phyloP scores from a whole-genome alignment of 148 eudicot species.

The Rheum nobile region DNA sequence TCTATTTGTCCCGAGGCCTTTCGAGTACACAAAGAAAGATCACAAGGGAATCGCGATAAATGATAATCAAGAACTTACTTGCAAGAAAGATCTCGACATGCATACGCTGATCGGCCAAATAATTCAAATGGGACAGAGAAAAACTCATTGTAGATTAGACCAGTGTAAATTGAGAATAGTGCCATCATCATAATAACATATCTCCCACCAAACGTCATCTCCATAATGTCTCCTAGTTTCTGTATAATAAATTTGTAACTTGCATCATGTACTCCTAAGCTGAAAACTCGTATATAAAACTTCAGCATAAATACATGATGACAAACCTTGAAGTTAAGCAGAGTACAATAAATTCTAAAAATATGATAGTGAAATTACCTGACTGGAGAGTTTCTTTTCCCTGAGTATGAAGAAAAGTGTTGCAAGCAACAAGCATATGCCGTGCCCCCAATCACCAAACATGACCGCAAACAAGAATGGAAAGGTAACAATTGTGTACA shows the following conservation, averaged over 20 bases:
- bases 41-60: not conserved
- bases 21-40: no score
- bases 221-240: constrained; percentile 99
- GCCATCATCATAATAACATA: constrained; percentile 84
- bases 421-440: constrained; percentile 43
- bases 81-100: constrained; percentile 78
- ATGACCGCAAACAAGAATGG: constrained; percentile 58
- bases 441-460: constrained; percentile 68
- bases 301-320: no score
- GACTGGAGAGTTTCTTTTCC: constrained; percentile 42
- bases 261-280: not conserved
- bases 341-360: not conserved
- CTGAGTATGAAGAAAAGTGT: constrained; percentile 24
- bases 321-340: not conserved
- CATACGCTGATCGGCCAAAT: constrained; percentile 85
- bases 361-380: constrained; percentile 17
- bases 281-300: not conserved
- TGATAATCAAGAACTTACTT: constrained; percentile 30
- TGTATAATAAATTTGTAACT: constrained; percentile 17
- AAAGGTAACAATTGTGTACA: constrained; percentile 41
- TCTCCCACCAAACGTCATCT: constrained; percentile 97
- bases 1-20: no score
- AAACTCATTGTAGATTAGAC: constrained; percentile 89
- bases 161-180: constrained; percentile 82
- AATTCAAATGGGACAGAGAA: constrained; percentile 90